These are phyloP conservation scores for Miscanthus lutarioriparius DNA, from an alignment of 176 grass and related monocot species.

Conservation along the genomic window DNA sequence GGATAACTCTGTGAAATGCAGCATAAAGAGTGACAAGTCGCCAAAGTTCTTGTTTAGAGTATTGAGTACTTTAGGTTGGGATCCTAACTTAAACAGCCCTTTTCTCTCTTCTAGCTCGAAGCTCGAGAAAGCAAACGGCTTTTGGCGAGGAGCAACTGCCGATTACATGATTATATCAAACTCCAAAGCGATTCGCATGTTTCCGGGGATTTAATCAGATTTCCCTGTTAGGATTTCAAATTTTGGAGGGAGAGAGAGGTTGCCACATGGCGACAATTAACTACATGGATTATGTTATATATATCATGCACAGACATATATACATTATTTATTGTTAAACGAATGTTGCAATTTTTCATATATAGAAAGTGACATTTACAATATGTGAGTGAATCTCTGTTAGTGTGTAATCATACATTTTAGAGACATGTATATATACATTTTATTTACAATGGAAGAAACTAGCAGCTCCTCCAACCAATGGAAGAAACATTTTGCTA, in stretches of 20 bases:
- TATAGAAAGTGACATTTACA: not conserved
- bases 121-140: conserved; percentile 44
- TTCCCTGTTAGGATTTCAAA: conserved; percentile 51
- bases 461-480: not conserved
- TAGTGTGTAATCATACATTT: not conserved
- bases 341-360: not conserved
- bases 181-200: conserved; percentile 35
- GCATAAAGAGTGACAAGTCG: conserved; percentile 27
- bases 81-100: conserved; percentile 35
- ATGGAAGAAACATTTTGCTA: not conserved
- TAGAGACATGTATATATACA: not conserved
- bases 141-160: conserved; percentile 32
- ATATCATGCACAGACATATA: not conserved
- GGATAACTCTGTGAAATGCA: conserved; percentile 37
- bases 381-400: not conserved
- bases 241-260: conserved; percentile 49
- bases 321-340: not conserved
- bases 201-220: conserved; percentile 45
- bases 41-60: conserved; percentile 38
- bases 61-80: conserved; percentile 41
- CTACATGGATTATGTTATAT: not conserved
- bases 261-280: not conserved
- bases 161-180: conserved; percentile 35
- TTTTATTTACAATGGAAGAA: not conserved
- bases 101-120: conserved; percentile 23